A percentile compares a stretch with the other conserved stretches of the same genome.
These are phyloP conservation scores for Dentiscutata heterogama DNA, from an alignment of 371 early-diverging fungal genomes.

Conservation along the genomic window DNA sequence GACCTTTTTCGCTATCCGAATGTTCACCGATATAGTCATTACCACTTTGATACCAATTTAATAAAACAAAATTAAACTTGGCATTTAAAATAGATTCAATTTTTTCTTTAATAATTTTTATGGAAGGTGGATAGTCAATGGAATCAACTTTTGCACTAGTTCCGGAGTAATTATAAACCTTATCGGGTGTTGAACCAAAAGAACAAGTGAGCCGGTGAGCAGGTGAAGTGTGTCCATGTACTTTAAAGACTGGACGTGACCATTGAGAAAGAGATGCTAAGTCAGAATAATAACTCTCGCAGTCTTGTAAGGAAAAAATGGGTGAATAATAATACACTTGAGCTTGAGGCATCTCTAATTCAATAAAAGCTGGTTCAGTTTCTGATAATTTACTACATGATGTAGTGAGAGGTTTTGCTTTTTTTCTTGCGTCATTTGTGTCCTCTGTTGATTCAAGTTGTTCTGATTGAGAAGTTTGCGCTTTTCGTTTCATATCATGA, in stretches of 20 bases:
- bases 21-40: conserved; percentile 41
- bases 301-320: conserved; percentile 11
- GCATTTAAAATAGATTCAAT: conserved; percentile 30
- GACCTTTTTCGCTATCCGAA: conserved; percentile 32
- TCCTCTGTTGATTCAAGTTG: conserved; percentile 2
- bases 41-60: conserved; percentile 44
- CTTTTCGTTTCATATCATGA: neutral
- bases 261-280: conserved; percentile 33
- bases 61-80: conserved; percentile 42
- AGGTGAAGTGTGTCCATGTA: conserved; percentile 11
- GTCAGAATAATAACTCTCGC: neutral
- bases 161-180: conserved; percentile 37
- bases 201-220: conserved; percentile 28
- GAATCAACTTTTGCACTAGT: conserved; percentile 25
- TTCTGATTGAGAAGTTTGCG: neutral
- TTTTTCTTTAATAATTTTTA: conserved; percentile 20
- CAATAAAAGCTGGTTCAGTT: neutral
- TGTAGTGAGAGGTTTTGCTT: neutral
- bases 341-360: conserved; percentile 15
- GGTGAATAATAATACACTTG: conserved; percentile 25
- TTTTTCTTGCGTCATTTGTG: neutral
- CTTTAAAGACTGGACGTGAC: conserved; percentile 33
- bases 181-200: conserved; percentile 34
- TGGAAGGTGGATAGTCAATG: conserved; percentile 24
- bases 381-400: neutral